Evolutionary conservation across 139 green algal species (phyloP), one percentile per base, ranked within the genome.

Genomic region (Gonium pectorale): DNA sequence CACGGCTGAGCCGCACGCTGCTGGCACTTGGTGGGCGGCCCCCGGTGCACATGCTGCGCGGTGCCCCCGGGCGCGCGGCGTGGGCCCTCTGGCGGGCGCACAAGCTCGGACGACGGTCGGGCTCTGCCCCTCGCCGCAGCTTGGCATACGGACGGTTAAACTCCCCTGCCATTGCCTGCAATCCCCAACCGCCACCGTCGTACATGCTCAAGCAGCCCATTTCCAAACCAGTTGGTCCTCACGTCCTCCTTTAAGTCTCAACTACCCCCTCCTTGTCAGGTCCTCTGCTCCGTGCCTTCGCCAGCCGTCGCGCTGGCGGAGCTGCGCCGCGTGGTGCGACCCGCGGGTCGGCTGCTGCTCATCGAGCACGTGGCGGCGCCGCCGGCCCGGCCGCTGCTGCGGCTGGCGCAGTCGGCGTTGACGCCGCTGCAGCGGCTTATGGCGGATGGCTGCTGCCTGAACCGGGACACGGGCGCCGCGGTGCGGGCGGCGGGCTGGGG

Each of bases 391-490:
- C 67, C 67, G 41, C 22, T 67, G 46, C 79, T 93, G 62, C 85
- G 75, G 64, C 22, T 93, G 35, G 69, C 70, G 22, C 94, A 96
- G 87, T 60, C 70, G 17, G 38, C 91, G 13, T 67, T 96, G 8
- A 84, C 91, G 35, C 92, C 94, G 41, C 70, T 96, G 79, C 93
- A 96, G 87, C 90, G 86, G 7, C 43, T 81, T 37, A 49, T 95
- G 46, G 92, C 93, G 17, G 94, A 96, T 73, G 90, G 92, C 3
- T 96, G 94, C 83, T 87, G 93, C 86, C 73, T 96, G 8, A 91
- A 80, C 0, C 72, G 94, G 2, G 88, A 96, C 66, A 95, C 94
- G 3, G 62, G 75, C 6, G 40, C 73, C 5, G 44, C 66, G 2
- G 86, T 96, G 22, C 27, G 82, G 43, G 60, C 44, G 13, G 77